phyloP scores from a whole-genome alignment of 495 filamentous ascomycete genomes.

The Xanthoparmelia taractica region DNA sequence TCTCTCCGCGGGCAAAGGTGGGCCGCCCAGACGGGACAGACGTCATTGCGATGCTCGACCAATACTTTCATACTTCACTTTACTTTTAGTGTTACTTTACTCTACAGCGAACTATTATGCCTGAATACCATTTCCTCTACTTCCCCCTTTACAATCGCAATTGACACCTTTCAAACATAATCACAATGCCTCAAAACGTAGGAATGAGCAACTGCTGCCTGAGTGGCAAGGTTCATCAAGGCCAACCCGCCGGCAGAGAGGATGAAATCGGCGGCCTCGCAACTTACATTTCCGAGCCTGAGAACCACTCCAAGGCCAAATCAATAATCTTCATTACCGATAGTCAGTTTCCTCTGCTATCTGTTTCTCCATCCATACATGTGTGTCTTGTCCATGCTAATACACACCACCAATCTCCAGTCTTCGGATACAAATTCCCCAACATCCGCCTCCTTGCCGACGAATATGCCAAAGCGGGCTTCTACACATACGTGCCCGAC shows the following conservation, averaged over 20 bases:
- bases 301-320: conserved; percentile 31
- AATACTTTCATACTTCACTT: background rate
- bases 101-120: background rate
- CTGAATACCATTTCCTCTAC: background rate
- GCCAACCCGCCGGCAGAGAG: conserved; percentile 33
- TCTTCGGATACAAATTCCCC: conserved; percentile 36
- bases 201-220: conserved; percentile 27
- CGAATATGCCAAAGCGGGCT: conserved; percentile 37
- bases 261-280: conserved; percentile 36
- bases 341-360: conserved; percentile 16
- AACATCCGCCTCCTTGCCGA: conserved; percentile 41
- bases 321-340: conserved; percentile 33
- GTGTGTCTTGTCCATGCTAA: background rate
- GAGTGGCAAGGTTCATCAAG: conserved; percentile 35
- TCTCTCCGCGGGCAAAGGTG: background rate
- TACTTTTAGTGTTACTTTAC: too few relatives aligned
- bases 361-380: background rate
- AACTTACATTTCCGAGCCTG: conserved; percentile 32
- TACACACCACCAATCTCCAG: conserved; percentile 7
- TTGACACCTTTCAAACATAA: background rate
- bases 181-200: conserved; percentile 21
- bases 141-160: background rate
- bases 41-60: background rate
- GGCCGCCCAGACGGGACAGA: background rate
- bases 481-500: conserved; percentile 38